phyloP scores from a whole-genome alignment of 805 yeast species.

The Schwanniomyces pseudopolymorphus region DNA sequence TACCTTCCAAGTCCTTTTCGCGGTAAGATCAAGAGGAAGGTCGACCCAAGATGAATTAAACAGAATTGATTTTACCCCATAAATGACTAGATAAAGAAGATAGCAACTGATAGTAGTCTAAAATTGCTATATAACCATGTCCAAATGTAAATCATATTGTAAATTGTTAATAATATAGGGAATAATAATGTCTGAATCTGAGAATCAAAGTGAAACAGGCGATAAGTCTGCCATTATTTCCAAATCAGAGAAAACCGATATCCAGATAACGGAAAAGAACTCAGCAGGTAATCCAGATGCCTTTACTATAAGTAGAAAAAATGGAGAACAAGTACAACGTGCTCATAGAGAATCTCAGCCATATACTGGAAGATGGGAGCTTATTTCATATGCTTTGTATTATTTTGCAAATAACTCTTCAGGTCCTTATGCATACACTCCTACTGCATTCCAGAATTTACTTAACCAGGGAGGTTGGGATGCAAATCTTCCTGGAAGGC shows the following conservation, averaged over 20 bases:
- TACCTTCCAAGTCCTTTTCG: no score
- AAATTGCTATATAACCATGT: no score
- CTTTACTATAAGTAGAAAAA: neutral
- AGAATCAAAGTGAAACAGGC: neutral
- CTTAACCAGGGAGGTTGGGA: slow-evolving; percentile 6
- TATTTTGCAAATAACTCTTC: slow-evolving; percentile 8
- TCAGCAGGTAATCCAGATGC: neutral
- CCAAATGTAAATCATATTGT: no score
- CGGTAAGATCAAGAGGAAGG: no score
- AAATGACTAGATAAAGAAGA: no score
- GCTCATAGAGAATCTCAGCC: slow-evolving; percentile 1
- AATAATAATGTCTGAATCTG: neutral
- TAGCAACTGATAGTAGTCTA: no score
- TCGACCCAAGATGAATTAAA: no score
- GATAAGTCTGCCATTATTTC: neutral
- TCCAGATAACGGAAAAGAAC: neutral
- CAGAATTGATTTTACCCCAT: no score
- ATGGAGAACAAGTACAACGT: neutral
- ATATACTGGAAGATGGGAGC: slow-evolving; percentile 4
- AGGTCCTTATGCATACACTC: slow-evolving; percentile 6
- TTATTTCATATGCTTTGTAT: slow-evolving; percentile 4
- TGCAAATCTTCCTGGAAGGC: neutral
- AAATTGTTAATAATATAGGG: neutral
- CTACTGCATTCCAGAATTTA: slow-evolving; percentile 6
- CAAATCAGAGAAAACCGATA: neutral